phyloP scores from a whole-genome alignment of 2,329 filamentous ascomycete genomes.

The Emericellopsis cladophorae region DNA sequence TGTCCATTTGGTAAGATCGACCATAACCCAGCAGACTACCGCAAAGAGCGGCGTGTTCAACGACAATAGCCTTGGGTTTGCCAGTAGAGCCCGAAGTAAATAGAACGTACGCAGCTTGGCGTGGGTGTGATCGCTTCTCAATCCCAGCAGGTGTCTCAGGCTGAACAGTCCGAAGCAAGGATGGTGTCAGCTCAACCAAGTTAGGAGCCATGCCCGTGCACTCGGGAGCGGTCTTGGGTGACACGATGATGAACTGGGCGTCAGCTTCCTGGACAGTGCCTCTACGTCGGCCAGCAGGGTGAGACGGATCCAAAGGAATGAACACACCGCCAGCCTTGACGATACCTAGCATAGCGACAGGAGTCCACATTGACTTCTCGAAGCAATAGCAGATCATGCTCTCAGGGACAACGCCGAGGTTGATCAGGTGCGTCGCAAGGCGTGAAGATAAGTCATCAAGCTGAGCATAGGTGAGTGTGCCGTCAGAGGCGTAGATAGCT shows the following conservation, averaged over 20 bases:
- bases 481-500: background rate
- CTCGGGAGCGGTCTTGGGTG: conserved; percentile 10
- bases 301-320: conserved; percentile 11
- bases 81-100: conserved; percentile 10
- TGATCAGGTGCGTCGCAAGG: conserved; percentile 6
- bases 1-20: conserved; percentile 27
- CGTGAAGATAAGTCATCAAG: conserved; percentile 8
- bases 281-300: conserved; percentile 3
- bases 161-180: background rate
- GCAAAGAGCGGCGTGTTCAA: conserved; percentile 6
- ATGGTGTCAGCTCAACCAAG: background rate
- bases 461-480: conserved; percentile 8
- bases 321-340: conserved; percentile 15
- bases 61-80: conserved; percentile 9
- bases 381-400: conserved; percentile 11
- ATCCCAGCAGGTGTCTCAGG: background rate
- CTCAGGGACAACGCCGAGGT: background rate
- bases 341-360: conserved; percentile 11
- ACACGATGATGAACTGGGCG: conserved; percentile 5
- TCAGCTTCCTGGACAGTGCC: conserved; percentile 3
- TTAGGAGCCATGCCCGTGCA: background rate
- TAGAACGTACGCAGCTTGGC: conserved; percentile 6
- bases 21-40: background rate
- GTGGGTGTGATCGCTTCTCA: background rate
- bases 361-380: conserved; percentile 13